phyloP scores from a whole-genome alignment of 225 moss, liverwort and hornwort species.

The Asterella californica region DNA sequence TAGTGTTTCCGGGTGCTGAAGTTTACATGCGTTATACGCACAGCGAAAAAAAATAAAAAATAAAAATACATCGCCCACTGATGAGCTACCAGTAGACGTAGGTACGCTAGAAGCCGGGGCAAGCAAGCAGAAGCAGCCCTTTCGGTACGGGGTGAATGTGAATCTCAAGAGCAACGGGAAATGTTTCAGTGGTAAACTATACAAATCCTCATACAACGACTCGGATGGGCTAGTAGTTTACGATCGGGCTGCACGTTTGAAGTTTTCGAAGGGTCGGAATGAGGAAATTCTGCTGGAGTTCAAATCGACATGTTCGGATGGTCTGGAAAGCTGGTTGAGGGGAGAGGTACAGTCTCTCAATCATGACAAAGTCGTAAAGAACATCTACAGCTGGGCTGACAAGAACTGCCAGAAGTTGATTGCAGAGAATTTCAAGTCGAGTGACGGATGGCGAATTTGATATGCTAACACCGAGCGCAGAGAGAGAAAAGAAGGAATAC shows the following conservation, averaged over 20 bases:
- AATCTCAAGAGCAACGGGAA: not conserved
- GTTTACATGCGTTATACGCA: not conserved
- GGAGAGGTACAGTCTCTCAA: too few species aligned
- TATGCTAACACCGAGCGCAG: not conserved
- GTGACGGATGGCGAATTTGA: too few species aligned
- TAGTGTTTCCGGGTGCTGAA: not conserved
- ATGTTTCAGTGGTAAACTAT: not conserved
- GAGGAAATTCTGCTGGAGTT: too few species aligned
- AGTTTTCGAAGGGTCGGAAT: not conserved
- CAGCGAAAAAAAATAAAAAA: not conserved
- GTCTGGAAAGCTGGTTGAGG: not conserved
- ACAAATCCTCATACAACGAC: not conserved
- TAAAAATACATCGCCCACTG: not conserved
- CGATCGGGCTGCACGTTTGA: not conserved
- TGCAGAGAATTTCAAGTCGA: constrained; percentile 4
- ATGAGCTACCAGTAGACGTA: not conserved
- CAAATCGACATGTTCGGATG: not conserved
- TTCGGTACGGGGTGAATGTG: not conserved
- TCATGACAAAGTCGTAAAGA: not conserved
- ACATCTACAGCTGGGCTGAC: constrained; percentile 1
- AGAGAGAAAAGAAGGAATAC: not conserved
- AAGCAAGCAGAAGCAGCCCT: not conserved
- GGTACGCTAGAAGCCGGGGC: not conserved
- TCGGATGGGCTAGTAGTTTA: not conserved
- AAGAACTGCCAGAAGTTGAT: not conserved